Evolutionary conservation across 2,329 filamentous ascomycete genomes (phyloP), one percentile per base, ranked within the genome.

Genomic region (Alternaria panax): DNA sequence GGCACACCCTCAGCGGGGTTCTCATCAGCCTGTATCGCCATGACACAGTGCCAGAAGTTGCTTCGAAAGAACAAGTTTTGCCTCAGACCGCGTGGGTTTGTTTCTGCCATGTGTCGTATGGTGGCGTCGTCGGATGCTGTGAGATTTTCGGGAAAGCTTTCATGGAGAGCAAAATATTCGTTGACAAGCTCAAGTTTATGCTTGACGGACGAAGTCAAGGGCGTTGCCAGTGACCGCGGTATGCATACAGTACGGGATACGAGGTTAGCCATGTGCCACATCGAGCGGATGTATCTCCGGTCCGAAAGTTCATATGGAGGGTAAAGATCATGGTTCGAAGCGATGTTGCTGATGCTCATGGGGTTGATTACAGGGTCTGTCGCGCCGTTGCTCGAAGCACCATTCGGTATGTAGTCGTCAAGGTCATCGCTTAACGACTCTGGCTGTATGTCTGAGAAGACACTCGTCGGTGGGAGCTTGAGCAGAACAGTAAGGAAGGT

Each of bases 31-130:
- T 93, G 89, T 20, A 93, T 85, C 9, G 93, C 81, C 90, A 93
- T 93, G 24, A 93, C 82, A 74, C 91, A 92, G 74, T 94, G 91
- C 77, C 89, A 92, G 78, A 92, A 93, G 72, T 93, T 93, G 75
- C 87, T 91, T n/a, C 88, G 90, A 28, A 93, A 80, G 71, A 92
- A 93, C 5, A 94, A 79, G 18, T 90, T 92, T 76, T 94, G 91
- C 1, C 90, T 83, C 16, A 92, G 87, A 1, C 88, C 84, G 7
- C 91, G 85, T 61, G 88, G 88, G 69, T 90, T 88, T 2, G 78
- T 84, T n/a, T 67, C 79, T 1, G 86, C 85, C 50, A 90, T 80
- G 16, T 82, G 80, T 7, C 84, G 80, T 38, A 92, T 83, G 22
- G 84, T 85, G 3, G 84, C 83, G 5, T 85, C 80, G 68, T 91